Base-by-base conservation (phyloP, 2,329 filamentous ascomycete genomes). In the Macrophomina tecta region DNA sequence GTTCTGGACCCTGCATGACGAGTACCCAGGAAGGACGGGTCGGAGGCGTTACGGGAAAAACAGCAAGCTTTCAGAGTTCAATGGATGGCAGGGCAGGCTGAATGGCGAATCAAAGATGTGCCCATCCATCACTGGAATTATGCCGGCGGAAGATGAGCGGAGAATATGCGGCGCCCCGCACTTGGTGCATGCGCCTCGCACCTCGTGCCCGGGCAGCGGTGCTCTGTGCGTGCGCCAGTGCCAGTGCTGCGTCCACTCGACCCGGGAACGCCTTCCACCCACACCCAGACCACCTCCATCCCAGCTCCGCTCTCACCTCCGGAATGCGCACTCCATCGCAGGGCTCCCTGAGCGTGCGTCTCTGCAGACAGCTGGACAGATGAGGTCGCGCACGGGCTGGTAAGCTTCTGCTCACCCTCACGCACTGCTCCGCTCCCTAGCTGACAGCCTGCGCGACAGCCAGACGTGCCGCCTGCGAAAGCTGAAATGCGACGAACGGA, bases 401-500 rank as follows among this genome's bases (percentile, higher is more conserved):
- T 74, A 73, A 71, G 75, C 42, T 72, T 23, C 36, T 58, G 30
- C 51, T 40, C 63, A 28, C 51, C 28, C n/a, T 36, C 30, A 28
- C n/a, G 28, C 28, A 70, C 68, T 36, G 28, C 53, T 28, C 52
- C 63, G 55, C 36, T 46, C 52, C 14, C 51, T 30, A n/a, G 58
- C 65, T 67, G 48, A 67, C 61, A 45, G 12, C 49, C 40, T 23
- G 51, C 23, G 51, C 46, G 28, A 32, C 66, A 79, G 77, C 69
- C 73, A 78, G 68, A 88, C 85, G 71, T 88, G 86, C 79, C 85
- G 86, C 67, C 82, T 83, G 74, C 81, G 86, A 69, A 88, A 90
- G 82, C 81, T 89, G 69, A 89, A 89, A 80, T 90, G 87, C 76
- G 86, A 88, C 72, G 87, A 89, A 76, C 82, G 83, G 73, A 87